phyloP scores from a whole-genome alignment of 2,329 filamentous ascomycete genomes.

The Fusarium sp. region DNA sequence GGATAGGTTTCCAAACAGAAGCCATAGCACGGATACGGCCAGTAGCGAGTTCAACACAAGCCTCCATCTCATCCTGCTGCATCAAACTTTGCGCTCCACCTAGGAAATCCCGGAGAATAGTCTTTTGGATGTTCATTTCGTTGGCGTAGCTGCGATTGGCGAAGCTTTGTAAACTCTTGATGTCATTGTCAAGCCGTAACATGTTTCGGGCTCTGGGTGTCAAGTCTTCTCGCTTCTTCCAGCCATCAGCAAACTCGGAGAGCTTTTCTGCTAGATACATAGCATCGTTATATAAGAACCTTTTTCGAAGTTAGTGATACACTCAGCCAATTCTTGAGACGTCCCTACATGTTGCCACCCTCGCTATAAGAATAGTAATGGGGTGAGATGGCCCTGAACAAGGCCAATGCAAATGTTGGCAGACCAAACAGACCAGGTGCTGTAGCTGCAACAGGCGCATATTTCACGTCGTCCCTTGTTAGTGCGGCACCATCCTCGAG shows the following conservation, averaged over 20 bases:
- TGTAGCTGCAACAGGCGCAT: conserved; percentile 73
- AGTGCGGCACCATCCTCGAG: conserved; percentile 72
- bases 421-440: conserved; percentile 77
- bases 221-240: conserved; percentile 67
- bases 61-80: conserved; percentile 66
- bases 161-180: conserved; percentile 70
- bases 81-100: conserved; percentile 71
- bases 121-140: conserved; percentile 72
- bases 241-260: conserved; percentile 60
- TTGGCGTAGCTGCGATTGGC: conserved; percentile 71
- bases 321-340: neutral
- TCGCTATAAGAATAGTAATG: conserved; percentile 76
- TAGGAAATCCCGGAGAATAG: conserved; percentile 70
- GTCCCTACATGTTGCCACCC: conserved; percentile 72
- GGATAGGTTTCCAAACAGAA: conserved; percentile 67
- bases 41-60: conserved; percentile 66
- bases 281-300: conserved; percentile 76
- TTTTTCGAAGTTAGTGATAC: conserved; percentile 45
- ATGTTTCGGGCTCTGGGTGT: conserved; percentile 63
- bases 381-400: conserved; percentile 82
- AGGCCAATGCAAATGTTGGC: conserved; percentile 79
- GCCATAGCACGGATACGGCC: conserved; percentile 66
- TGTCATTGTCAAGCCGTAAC: conserved; percentile 70
- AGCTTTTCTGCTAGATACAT: conserved; percentile 72
- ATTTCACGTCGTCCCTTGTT: conserved; percentile 63